Percentiles rank a stretch among this genome's conserved stretches.
phyloP scores from a whole-genome alignment of 1,139 yeast genomes.

The Kurtzmaniella quercitrusa region DNA sequence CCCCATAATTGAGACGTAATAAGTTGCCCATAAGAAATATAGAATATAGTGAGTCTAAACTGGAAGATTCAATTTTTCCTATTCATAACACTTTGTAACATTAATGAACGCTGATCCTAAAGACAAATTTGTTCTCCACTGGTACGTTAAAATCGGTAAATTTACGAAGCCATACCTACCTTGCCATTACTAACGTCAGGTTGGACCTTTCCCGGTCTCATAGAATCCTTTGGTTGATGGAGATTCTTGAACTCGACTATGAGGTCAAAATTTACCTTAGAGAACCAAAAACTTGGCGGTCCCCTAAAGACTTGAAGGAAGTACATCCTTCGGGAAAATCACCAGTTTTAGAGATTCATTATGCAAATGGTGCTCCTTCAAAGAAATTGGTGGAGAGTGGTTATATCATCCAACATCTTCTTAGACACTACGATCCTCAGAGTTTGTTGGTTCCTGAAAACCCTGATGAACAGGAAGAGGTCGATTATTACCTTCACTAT shows the following conservation, averaged over 20 bases:
- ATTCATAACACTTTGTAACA: not conserved
- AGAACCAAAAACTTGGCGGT: slow-evolving; percentile 39
- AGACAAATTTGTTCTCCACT: slow-evolving; percentile 26
- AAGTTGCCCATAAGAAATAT: too few relatives aligned
- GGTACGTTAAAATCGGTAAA: too few relatives aligned
- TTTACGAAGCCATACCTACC: too few relatives aligned
- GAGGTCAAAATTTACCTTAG: slow-evolving; percentile 49
- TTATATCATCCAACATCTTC: slow-evolving; percentile 39
- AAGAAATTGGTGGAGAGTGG: slow-evolving; percentile 45
- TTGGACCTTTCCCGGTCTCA: slow-evolving; percentile 52
- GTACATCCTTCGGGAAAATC: slow-evolving; percentile 57
- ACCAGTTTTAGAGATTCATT: slow-evolving; percentile 48
- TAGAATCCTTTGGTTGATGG: slow-evolving; percentile 53
- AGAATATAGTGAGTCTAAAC: too few relatives aligned
- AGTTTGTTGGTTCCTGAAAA: slow-evolving; percentile 27
- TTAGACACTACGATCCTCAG: slow-evolving; percentile 36
- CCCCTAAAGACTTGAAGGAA: slow-evolving; percentile 41
- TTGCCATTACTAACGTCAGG: slow-evolving; percentile 19
- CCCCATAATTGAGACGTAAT: too few relatives aligned
- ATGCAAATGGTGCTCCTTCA: slow-evolving; percentile 38
- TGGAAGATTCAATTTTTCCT: not conserved
- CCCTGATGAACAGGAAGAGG: slow-evolving; percentile 31
- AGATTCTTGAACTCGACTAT: slow-evolving; percentile 48
- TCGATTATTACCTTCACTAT: slow-evolving; percentile 51
- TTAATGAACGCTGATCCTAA: slow-evolving; percentile 4